Evolutionary conservation across 2,329 filamentous ascomycete species (phyloP), one percentile per base, ranked within the genome.

Genomic region (Colletotrichum tamarilloi): DNA sequence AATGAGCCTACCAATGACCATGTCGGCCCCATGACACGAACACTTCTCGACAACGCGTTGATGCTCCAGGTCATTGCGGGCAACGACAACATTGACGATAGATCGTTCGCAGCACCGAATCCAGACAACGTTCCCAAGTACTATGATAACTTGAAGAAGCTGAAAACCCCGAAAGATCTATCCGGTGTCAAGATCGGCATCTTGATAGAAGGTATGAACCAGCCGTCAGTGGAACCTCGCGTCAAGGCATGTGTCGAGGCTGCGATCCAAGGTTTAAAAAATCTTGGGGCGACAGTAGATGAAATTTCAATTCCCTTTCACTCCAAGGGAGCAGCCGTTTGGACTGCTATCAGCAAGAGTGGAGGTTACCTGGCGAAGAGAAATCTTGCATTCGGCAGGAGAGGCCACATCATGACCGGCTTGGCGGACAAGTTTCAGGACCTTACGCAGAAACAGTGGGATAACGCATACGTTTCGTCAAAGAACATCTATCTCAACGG

Each of bases 261-360:
- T 5, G 85, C 85, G 12, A 77, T 76, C 2, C 72, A 78, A 16
- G 80, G 74, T 55, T 84, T 88, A 75, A 69, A 75, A 30, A 77
- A 81, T 11, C 80, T 84, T 8, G 86, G 87, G 1, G 86, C 86
- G 2, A 76, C 79, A 8, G 84, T 89, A 5, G 74, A 81, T 4
- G 83, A 87, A 8, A 75, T 88, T 1, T 86, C 84, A 0, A 79
- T 89, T 3, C 86, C 87, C 0, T 80, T 87, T 75, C 88, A 90
- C 75, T 76, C 81, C 4, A 77, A 85, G 6, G 87, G 85, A 0
- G 83, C 86, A 0, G 78, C 84, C 0, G 84, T 89, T 62, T 89
- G 87, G 87, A 88, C 86, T 81, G 81, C 0, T 75, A 81, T 38
- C 78, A 62, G 65, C 46, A 58, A 71, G 42, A 55, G 62, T 1